A percentile compares a stretch with the other conserved stretches of the same genome.
These are phyloP conservation scores for Ophiobolus disseminans DNA, from an alignment of 2,329 filamentous ascomycete genomes.

Conservation along the genomic window DNA sequence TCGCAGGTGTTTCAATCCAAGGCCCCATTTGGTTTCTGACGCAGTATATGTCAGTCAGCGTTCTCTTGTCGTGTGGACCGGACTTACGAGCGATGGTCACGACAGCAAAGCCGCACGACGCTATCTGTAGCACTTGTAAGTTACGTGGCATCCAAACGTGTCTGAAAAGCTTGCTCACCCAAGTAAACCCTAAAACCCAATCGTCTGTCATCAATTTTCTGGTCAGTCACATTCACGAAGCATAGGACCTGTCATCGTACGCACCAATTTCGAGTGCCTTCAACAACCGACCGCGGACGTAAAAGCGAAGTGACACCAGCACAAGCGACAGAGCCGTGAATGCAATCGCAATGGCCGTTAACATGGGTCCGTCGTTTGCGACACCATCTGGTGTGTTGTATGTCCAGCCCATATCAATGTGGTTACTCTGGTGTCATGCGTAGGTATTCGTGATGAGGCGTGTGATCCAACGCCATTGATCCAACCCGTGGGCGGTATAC, in stretches of 20 bases:
- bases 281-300: constrained; percentile 18
- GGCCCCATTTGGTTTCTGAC: constrained; percentile 21
- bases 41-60: neutral
- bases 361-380: constrained; percentile 11
- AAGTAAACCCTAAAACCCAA: constrained; percentile 14
- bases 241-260: neutral
- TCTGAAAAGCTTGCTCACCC: constrained; percentile 8
- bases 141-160: neutral
- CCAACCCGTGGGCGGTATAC: no score
- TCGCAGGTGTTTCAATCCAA: constrained; percentile 12
- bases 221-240: neutral
- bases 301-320: constrained; percentile 14
- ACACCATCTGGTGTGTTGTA: constrained; percentile 14
- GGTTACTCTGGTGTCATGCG: no score
- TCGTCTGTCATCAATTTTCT: constrained; percentile 14
- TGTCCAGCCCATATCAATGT: constrained; percentile 17
- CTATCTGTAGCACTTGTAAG: constrained; percentile 6
- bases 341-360: constrained; percentile 9
- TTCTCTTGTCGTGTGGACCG: neutral
- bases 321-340: constrained; percentile 13
- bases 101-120: constrained; percentile 19
- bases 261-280: constrained; percentile 20
- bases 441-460: no score
- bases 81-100: constrained; percentile 19
- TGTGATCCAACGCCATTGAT: no score